These are phyloP conservation scores for Piloderma croceum DNA, from an alignment of 768 basidiomycete species.

Conservation along the genomic window DNA sequence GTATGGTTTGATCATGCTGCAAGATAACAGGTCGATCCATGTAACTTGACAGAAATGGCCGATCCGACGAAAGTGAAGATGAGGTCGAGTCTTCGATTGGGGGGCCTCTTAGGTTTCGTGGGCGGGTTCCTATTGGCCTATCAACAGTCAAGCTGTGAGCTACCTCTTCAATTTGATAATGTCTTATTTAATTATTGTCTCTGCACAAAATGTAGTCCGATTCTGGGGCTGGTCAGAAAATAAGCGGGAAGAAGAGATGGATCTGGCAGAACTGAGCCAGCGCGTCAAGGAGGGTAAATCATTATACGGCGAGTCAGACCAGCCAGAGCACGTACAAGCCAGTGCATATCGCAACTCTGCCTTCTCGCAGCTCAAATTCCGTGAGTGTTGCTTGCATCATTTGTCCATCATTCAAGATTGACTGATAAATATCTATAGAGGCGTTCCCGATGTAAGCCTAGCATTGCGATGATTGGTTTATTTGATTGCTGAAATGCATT, in stretches of 20 bases:
- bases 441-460: conserved; percentile 67
- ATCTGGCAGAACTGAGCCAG: conserved; percentile 72
- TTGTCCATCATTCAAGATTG: conserved; percentile 7
- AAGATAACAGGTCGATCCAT: too few relatives aligned
- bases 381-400: conserved; percentile 39
- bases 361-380: conserved; percentile 91
- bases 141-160: conserved; percentile 81
- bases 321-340: conserved; percentile 82
- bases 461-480: conserved; percentile 2
- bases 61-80: not conserved
- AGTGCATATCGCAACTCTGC: conserved; percentile 84
- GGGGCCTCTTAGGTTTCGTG: conserved; percentile 75
- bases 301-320: conserved; percentile 77
- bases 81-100: conserved; percentile 26
- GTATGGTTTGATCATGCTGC: too few relatives aligned
- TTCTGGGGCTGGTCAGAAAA: conserved; percentile 97
- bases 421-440: conserved; percentile 33
- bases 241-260: conserved; percentile 71
- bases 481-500: too few relatives aligned
- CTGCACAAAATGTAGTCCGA: conserved; percentile 53
- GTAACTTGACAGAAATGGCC: too few relatives aligned
- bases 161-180: conserved; percentile 11
- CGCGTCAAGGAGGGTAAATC: conserved; percentile 75
- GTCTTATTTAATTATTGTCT: too few relatives aligned
- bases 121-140: conserved; percentile 94